Evolutionary conservation across 345 rosid species (phyloP).

Genomic region (Pistacia integerrima): DNA sequence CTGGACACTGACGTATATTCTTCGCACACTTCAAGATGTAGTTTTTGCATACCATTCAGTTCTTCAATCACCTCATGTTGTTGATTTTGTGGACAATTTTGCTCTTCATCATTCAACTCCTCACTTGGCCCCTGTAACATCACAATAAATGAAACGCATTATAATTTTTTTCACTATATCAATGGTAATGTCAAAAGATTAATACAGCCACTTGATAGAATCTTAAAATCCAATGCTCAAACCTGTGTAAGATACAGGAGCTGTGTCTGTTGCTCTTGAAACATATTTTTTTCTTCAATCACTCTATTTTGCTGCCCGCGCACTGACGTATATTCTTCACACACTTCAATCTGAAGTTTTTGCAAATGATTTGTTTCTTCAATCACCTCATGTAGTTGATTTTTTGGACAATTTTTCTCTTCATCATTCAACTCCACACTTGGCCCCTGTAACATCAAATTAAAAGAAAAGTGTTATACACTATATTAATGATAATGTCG

Average conservation of each 20-base stretch:
- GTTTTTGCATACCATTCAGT: background rate
- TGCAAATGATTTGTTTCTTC: background rate
- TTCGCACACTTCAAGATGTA: background rate
- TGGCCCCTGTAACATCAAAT: conserved; percentile 11
- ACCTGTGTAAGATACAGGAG: background rate
- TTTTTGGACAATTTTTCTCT: background rate
- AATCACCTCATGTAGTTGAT: background rate
- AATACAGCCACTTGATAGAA: background rate
- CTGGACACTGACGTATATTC: background rate
- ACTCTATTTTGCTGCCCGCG: background rate
- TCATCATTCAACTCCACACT: background rate
- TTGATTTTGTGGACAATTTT: background rate
- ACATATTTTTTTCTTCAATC: background rate
- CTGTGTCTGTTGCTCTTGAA: background rate
- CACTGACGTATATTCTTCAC: background rate
- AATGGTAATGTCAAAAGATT: background rate
- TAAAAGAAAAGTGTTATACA: background rate
- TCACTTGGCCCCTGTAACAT: conserved; percentile 10
- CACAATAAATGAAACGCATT: background rate
- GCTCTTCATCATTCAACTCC: background rate
- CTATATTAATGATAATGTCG: background rate
- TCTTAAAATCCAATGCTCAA: background rate
- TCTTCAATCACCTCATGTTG: background rate
- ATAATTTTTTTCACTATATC: background rate
- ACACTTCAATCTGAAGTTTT: background rate